phyloP scores from a whole-genome alignment of 257 asterid species.

The Henckelia pumila region DNA sequence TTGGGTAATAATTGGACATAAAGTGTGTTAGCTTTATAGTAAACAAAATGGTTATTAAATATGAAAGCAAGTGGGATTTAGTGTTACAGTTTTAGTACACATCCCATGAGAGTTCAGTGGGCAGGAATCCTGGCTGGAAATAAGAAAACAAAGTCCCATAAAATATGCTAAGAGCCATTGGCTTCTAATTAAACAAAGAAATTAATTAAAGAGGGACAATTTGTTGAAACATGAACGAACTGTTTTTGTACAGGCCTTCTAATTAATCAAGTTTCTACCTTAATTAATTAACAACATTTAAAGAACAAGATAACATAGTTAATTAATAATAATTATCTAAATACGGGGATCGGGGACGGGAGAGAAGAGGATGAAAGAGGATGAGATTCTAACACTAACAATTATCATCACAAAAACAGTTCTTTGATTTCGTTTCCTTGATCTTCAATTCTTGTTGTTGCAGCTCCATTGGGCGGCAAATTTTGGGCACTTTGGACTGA shows the following conservation, averaged over 20 bases:
- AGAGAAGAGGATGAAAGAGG: slow-evolving; percentile 23
- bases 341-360: not conserved
- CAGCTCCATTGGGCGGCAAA: slow-evolving; percentile 65
- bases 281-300: slow-evolving; percentile 36
- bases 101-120: slow-evolving; percentile 43
- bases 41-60: slow-evolving; percentile 21
- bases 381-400: slow-evolving; percentile 38
- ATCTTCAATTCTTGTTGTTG: slow-evolving; percentile 28
- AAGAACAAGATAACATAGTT: slow-evolving; percentile 36
- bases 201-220: slow-evolving; percentile 18
- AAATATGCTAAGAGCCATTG: slow-evolving; percentile 17
- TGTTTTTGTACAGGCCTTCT: slow-evolving; percentile 52
- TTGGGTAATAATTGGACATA: slow-evolving; percentile 42
- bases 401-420: slow-evolving; percentile 41
- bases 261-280: slow-evolving; percentile 35
- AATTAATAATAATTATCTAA: slow-evolving; percentile 59
- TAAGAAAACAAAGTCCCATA: slow-evolving; percentile 36
- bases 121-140: slow-evolving; percentile 51
- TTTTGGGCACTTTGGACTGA: slow-evolving; percentile 87
- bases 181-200: too few species aligned
- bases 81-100: slow-evolving; percentile 27
- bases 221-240: slow-evolving; percentile 33
- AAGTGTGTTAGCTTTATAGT: slow-evolving; percentile 46
- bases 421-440: slow-evolving; percentile 12
- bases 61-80: slow-evolving; percentile 29